Evolutionary conservation across 2,329 filamentous ascomycete species (phyloP), one percentile per base, ranked within the genome.

Genomic region (Curvularia lunata): DNA sequence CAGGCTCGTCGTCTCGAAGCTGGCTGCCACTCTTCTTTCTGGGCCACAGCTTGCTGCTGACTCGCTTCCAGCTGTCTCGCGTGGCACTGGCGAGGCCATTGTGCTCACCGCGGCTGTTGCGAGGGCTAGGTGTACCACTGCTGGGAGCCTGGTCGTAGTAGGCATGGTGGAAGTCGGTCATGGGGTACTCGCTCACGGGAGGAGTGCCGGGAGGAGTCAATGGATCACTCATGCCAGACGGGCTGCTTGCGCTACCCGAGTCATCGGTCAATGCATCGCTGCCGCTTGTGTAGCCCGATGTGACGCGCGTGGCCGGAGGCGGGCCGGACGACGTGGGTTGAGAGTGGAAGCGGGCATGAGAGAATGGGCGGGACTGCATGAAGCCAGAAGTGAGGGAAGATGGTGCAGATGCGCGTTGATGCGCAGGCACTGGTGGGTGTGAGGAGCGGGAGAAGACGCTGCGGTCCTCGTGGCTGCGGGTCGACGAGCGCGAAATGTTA

Each of bases 161-260:
- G 25, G 71, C 69, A 38, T 74, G 72, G 25, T 74, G 67, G 42
- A 71, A 74, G 47, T 78, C 75, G 10, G 60, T 66, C 72, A 76
- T 73, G 5, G 89, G 89, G 37, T 74, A 74, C 46, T 75, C 72
- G 61, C 64, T 74, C 32, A 90, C 91, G 1, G 90, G 90, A 0
- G 90, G 90, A 5, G 90, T 92, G 6, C 90, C 91, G 2, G 90
- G 90, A 1, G 90, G 90, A 3, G 90, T 92, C 81, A 91, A 88
- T 3, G 83, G 88, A 69, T 89, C 88, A 58, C 81, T 79, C 25
- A 48, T 82, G 75, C 32, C 85, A 80, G 50, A 78, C 2, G 79
- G 78, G 59, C 53, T 79, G 23, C 70, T 53, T 28, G 58, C 56
- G 82, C 84, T 85, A 54, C 83, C 84, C 58, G 84, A 89, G 71